Evolutionary conservation across 306 rosid species (phyloP).

Genomic region (Pueraria montana): DNA sequence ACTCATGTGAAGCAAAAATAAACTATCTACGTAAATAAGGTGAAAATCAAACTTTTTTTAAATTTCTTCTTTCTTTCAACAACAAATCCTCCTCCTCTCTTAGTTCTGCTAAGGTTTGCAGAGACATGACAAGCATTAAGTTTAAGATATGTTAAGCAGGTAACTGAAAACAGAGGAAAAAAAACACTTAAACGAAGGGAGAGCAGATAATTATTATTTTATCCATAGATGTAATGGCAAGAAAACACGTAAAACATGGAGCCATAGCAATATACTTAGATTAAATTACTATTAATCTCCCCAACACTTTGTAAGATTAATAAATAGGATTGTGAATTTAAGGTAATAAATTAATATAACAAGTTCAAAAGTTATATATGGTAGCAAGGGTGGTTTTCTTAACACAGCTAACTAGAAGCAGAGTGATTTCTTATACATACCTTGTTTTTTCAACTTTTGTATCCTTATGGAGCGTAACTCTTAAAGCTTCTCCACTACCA

Average conservation of each 20-base stretch:
- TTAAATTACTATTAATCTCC: too few species aligned
- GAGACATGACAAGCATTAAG: conserved; percentile 20
- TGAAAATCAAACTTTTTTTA: conserved; percentile 69
- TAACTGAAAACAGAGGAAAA: not conserved
- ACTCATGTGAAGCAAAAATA: not conserved
- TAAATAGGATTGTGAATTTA: too few species aligned
- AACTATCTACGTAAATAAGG: not conserved
- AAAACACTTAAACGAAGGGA: not conserved
- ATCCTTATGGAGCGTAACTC: too few species aligned
- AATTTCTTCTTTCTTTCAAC: conserved; percentile 71
- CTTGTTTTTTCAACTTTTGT: too few species aligned
- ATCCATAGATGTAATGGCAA: conserved; percentile 1
- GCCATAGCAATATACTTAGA: not conserved
- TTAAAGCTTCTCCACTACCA: too few species aligned
- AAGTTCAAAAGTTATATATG: too few species aligned
- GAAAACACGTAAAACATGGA: not conserved
- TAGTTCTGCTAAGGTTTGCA: conserved; percentile 85
- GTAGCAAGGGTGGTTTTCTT: too few species aligned
- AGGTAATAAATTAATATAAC: too few species aligned
- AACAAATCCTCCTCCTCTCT: conserved; percentile 82
- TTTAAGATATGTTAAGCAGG: conserved; percentile 35
- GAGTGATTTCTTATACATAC: too few species aligned
- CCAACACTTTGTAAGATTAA: too few species aligned
- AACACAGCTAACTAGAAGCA: too few species aligned
- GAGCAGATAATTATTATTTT: not conserved